Base-by-base conservation (phyloP, 2,329 filamentous ascomycete genomes). In the Claviceps quebecensis region DNA sequence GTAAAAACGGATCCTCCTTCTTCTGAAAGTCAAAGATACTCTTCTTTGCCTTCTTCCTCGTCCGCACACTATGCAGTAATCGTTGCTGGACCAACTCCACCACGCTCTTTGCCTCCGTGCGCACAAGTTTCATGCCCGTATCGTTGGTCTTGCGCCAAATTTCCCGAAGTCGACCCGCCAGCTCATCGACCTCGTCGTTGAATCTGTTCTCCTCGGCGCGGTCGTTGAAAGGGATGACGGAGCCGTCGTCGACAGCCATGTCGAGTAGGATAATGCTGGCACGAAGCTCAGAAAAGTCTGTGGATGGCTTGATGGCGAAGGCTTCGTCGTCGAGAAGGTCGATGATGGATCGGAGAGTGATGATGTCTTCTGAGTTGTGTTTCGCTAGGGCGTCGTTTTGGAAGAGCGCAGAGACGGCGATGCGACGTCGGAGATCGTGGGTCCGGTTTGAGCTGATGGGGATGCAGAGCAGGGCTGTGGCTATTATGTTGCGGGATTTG, bases 21-120 rank as follows among this genome's bases (percentile, higher is more conserved):
- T 41, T 11, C 9, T 54, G 65, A 47, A 67, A 23, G 29, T 73
- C 72, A 56, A 76, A 79, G 4, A 79, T 71, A 56, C 69, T 75
- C 53, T 70, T 72, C 60, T 75, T 79, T 11, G 71, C 72, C 48
- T 70, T 74, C 45, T 71, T 73, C 57, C 76, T 77, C 11, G 85
- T 86, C 47, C 88, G 75, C 47, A 91, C 82, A 2, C 79, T 76
- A 62, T 84, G 81, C 46, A 81, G 68, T 14, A 96, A 71, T 51
- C 90, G 79, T 59, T 86, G 81, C 53, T 83, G 76, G n/a, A 95
- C 69, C 52, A 81, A 76, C 59, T 94, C 85, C 40, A 95, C 72
- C 11, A 76, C 74, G 50, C 81, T 81, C 66, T 95, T 95, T 13
- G 86, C 81, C 60, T 94, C 81, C 34, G 86, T 84, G 34, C 86